These are phyloP conservation scores for Symbiodinium natans DNA, from an alignment of 73 alveolate genomes.

Conservation along the genomic window DNA sequence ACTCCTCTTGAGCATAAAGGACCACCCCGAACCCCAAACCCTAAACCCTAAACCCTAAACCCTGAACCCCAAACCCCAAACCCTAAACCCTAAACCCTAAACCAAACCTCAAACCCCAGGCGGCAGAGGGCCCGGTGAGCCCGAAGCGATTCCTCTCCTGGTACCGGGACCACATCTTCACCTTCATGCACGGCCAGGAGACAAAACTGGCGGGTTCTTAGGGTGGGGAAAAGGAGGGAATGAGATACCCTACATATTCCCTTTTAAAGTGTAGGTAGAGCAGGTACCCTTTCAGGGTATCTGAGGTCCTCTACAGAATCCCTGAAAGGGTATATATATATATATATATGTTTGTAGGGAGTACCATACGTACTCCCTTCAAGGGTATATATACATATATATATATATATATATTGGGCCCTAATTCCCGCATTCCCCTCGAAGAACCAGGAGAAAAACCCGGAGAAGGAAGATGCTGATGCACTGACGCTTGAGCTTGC, in stretches of 20 bases:
- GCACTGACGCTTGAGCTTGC: constrained; percentile 64
- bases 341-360: no score
- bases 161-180: constrained; percentile 84
- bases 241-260: no score
- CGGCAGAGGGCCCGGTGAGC: constrained; percentile 76
- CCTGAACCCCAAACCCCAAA: no score
- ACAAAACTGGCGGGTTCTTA: background rate
- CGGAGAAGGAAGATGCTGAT: background rate
- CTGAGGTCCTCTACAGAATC: no score
- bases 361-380: no score
- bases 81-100: background rate
- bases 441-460: background rate
- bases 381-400: no score
- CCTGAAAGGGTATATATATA: no score
- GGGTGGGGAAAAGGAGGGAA: background rate
- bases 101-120: background rate
- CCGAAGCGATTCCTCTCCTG: constrained; percentile 37
- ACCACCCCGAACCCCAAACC: no score
- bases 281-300: no score
- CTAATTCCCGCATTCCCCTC: background rate
- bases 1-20: no score
- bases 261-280: no score
- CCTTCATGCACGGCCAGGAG: constrained; percentile 15
- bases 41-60: no score
- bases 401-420: background rate